phyloP scores from a whole-genome alignment of 306 rosid genomes.

The Cucumis hystrix region DNA sequence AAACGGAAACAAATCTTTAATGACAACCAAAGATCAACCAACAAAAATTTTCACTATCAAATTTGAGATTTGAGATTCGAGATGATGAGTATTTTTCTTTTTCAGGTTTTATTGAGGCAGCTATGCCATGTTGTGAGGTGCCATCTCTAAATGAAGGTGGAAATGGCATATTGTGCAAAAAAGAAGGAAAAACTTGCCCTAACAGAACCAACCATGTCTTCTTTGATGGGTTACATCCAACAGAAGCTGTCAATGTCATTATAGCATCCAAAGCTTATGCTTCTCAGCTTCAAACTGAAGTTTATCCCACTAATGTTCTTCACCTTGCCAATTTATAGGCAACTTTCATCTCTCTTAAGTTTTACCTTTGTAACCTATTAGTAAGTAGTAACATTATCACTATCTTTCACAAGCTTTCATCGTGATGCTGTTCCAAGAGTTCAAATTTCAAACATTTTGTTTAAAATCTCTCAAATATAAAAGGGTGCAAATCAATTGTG shows the following conservation, averaged over 20 bases:
- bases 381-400: neutral
- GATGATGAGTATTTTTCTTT: neutral
- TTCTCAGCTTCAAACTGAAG: slow-evolving; percentile 24
- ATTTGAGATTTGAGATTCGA: too few species aligned
- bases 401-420: neutral
- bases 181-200: slow-evolving; percentile 23
- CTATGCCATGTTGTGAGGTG: slow-evolving; percentile 26
- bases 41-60: too few species aligned
- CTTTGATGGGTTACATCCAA: slow-evolving; percentile 43
- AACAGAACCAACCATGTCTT: slow-evolving; percentile 22
- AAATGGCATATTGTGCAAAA: slow-evolving; percentile 28
- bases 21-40: too few species aligned
- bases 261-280: slow-evolving; percentile 29
- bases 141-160: slow-evolving; percentile 19
- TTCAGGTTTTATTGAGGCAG: slow-evolving; percentile 24
- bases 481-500: neutral
- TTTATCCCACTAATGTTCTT: slow-evolving; percentile 32
- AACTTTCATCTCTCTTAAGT: neutral
- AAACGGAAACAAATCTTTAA: too few species aligned
- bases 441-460: neutral
- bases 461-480: neutral
- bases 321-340: neutral
- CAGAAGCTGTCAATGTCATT: slow-evolving; percentile 28
- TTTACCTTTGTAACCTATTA: neutral
- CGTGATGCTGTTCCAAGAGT: neutral